phyloP scores from a whole-genome alignment of 2,329 filamentous ascomycete genomes.

The Fusarium foetens region DNA sequence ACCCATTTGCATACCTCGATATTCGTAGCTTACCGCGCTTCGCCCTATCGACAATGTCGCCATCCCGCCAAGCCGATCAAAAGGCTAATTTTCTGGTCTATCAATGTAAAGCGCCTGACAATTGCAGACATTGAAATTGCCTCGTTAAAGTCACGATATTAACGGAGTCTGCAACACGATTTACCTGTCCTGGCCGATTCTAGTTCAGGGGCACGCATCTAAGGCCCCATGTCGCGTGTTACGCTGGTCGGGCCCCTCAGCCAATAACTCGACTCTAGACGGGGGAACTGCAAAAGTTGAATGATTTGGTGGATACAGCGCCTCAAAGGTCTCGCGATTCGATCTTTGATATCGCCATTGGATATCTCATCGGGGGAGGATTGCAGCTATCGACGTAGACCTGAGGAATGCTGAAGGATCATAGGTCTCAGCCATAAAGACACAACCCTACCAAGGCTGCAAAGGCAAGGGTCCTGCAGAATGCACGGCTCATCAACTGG shows the following conservation, averaged over 20 bases:
- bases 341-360: conserved; percentile 10
- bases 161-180: neutral
- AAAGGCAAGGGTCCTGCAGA: neutral
- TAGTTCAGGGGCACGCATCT: conserved; percentile 39
- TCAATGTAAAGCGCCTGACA: conserved; percentile 29
- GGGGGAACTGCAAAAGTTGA: neutral
- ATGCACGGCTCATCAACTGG: conserved; percentile 31
- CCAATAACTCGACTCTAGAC: conserved; percentile 6
- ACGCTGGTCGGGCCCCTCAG: conserved; percentile 20
- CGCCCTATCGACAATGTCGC: conserved; percentile 35
- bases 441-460: neutral
- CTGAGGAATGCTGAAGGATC: conserved; percentile 11
- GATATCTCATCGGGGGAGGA: conserved; percentile 3
- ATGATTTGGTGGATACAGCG: neutral
- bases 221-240: conserved; percentile 30
- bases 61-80: conserved; percentile 31
- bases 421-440: conserved; percentile 4
- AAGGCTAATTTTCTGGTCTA: conserved; percentile 33
- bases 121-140: conserved; percentile 26
- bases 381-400: neutral
- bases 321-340: conserved; percentile 21
- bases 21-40: conserved; percentile 32
- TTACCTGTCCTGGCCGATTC: conserved; percentile 6
- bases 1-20: conserved; percentile 10
- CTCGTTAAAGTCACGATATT: conserved; percentile 15